Base-by-base conservation (phyloP, 1,284 basidiomycete species). In the Apiotrichum siamense region DNA sequence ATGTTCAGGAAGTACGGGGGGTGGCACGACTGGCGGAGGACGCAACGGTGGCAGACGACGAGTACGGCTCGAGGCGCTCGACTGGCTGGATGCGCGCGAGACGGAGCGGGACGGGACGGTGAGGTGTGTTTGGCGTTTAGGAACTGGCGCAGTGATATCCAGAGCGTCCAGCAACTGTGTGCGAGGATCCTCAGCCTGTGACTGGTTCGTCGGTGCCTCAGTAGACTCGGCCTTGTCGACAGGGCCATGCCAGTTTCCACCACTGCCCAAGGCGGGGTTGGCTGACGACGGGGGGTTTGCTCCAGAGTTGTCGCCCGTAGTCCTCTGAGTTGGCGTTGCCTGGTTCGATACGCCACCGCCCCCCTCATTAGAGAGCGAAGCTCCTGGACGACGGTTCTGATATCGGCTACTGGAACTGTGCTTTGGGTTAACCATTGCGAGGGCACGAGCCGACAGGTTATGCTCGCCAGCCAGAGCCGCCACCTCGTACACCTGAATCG, bases 401-500 rank as follows among this genome's bases (percentile, higher is more conserved):
- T 43, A 38, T 4, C 36, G 29, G 26, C 18, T 39, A 39, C 44
- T 44, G 26, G 35, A 44, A 11, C 44, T 48, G 24, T 20, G 47
- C 48, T 64, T 63, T 23, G 56, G 54, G 80, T 88, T 85, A 32
- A 88, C 82, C 24, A 85, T 82, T 63, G 84, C 85, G 48, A 88
- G 70, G 7, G 86, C 86, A 35, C 90, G 80, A 60, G 94, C 90
- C 66, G 94, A 88, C 47, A 97, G 76, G 63, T 86, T 87, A 59
- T 88, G 82, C 70, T 87, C 88, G 61, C 83, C 87, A 66, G 90
- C 92, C 10, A 96, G 77, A 2, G 90, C 91, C 6, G 92, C 90
- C 7, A 94, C 88, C 68, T 94, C 91, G 69, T 94, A 93, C 24
- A 96, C 86, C 36, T 87, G 88, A 10, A 93, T 87, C 13, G 87